Percentiles rank a stretch among this genome's conserved stretches.
Evolutionary conservation across 1,284 basidiomycete genomes (phyloP).

Genomic region (Moesziomyces sp.): DNA sequence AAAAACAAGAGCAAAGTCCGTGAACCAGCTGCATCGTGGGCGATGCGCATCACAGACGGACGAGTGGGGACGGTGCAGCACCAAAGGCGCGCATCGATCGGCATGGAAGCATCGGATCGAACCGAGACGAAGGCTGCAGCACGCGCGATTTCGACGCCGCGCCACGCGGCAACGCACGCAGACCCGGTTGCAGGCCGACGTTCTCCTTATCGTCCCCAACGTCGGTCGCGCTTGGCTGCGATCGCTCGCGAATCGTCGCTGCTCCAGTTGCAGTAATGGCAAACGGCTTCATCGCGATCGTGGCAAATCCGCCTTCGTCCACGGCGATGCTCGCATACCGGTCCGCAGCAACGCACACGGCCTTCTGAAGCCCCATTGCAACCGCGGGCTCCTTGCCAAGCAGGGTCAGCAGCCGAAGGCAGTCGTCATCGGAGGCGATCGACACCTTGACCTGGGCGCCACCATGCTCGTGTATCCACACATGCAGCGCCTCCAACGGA

Average conservation of each 20-base stretch:
- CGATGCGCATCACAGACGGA: conserved; percentile 11
- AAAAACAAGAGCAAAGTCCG: background rate
- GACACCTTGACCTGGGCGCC: conserved; percentile 23
- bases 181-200: background rate
- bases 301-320: conserved; percentile 23
- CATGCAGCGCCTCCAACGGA: conserved; percentile 38
- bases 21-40: background rate
- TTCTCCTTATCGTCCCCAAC: conserved; percentile 16
- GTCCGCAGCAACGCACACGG: conserved; percentile 29
- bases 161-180: conserved; percentile 11
- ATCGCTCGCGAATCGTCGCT: background rate
- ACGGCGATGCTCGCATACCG: conserved; percentile 20
- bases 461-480: conserved; percentile 33
- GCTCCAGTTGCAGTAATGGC: background rate
- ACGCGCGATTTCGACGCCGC: conserved; percentile 4
- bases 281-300: conserved; percentile 5
- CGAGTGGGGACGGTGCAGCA: conserved; percentile 13
- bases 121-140: conserved; percentile 9
- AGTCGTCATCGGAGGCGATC: conserved; percentile 50
- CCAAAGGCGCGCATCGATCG: conserved; percentile 12
- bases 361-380: conserved; percentile 10
- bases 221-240: background rate
- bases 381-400: conserved; percentile 5
- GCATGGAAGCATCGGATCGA: conserved; percentile 23
- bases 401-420: conserved; percentile 28